Percentiles rank a stretch among this genome's conserved stretches.
Conservation (phyloP, 495 filamentous ascomycete species). For the Penicillium dipodomyicola region DNA sequence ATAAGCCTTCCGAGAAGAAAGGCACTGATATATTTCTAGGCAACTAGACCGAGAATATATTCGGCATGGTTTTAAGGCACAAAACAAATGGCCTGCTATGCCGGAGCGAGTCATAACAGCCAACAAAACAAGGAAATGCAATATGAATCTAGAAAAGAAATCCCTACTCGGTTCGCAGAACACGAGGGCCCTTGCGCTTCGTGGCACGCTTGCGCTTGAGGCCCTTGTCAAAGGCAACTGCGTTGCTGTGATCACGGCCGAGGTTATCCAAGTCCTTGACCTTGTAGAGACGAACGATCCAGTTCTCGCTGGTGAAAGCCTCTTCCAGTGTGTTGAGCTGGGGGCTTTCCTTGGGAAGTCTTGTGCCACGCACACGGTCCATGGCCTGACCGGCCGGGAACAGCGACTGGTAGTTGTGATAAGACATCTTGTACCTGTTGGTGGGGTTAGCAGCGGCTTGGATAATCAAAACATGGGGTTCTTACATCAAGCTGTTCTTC, state of each 20-base stretch:
- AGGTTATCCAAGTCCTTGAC: constrained; percentile 98
- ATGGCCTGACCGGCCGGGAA: constrained; percentile 90
- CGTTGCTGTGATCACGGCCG: constrained; percentile 81
- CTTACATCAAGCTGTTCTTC: constrained; percentile 98
- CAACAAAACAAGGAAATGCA: constrained; percentile 14
- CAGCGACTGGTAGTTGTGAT: constrained; percentile 92
- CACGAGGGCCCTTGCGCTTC: constrained; percentile 75
- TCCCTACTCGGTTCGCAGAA: constrained; percentile 76
- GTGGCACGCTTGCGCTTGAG: constrained; percentile 88
- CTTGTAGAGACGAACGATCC: constrained; percentile 99
- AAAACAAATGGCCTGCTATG: constrained; percentile 16
- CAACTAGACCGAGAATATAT: constrained; percentile 7
- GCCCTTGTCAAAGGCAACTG: constrained; percentile 85
- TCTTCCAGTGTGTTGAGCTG: constrained; percentile 88
- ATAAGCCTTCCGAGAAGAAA: neutral
- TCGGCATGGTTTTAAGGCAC: constrained; percentile 10
- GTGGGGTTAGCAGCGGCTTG: constrained; percentile 35
- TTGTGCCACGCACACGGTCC: constrained; percentile 82
- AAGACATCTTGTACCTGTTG: constrained; percentile 98
- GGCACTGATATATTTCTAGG: constrained; percentile 4
- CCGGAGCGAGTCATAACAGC: constrained; percentile 8
- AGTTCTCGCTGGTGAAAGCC: constrained; percentile 99
- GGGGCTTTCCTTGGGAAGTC: constrained; percentile 81
- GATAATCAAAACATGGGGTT: neutral
- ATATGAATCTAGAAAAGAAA: constrained; percentile 6